phyloP scores from a whole-genome alignment of 495 filamentous ascomycete species.

The Aspergillus wentii region DNA sequence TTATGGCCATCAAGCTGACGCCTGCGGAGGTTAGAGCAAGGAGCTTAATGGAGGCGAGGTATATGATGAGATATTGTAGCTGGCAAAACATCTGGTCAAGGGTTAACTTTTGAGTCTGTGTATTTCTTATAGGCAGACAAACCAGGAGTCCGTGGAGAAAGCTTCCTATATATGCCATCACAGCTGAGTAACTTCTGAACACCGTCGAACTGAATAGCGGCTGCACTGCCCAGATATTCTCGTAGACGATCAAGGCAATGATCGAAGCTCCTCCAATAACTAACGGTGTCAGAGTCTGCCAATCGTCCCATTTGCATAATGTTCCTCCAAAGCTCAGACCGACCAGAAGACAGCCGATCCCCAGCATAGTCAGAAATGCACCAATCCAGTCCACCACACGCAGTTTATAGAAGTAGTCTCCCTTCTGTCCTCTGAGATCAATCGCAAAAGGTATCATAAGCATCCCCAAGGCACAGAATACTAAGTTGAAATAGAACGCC shows the following conservation, averaged over 20 bases:
- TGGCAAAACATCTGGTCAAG: constrained; percentile 32
- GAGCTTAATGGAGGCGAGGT: constrained; percentile 56
- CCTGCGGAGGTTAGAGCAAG: constrained; percentile 51
- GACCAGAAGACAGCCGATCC: constrained; percentile 22
- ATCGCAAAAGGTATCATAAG: constrained; percentile 32
- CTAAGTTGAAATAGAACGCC: constrained; percentile 40
- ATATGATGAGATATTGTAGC: constrained; percentile 62
- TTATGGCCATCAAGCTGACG: constrained; percentile 48
- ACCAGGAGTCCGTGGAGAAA: constrained; percentile 50
- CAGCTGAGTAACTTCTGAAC: constrained; percentile 35
- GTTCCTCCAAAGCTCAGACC: constrained; percentile 35
- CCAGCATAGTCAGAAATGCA: constrained; percentile 24
- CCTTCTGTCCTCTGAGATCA: constrained; percentile 18
- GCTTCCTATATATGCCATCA: constrained; percentile 42
- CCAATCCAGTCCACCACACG: constrained; percentile 35
- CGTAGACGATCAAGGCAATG: constrained; percentile 41
- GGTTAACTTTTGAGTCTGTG: constrained; percentile 4
- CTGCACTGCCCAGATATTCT: constrained; percentile 35
- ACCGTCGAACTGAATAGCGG: constrained; percentile 51
- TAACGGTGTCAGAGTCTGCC: constrained; percentile 48
- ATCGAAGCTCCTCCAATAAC: constrained; percentile 44
- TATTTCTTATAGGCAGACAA: constrained; percentile 12
- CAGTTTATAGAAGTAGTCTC: constrained; percentile 21
- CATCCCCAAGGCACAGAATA: constrained; percentile 31
- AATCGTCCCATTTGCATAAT: constrained; percentile 26